phyloP scores from a whole-genome alignment of 192 early-diverging fungal species.

The Backusella macrospora region DNA sequence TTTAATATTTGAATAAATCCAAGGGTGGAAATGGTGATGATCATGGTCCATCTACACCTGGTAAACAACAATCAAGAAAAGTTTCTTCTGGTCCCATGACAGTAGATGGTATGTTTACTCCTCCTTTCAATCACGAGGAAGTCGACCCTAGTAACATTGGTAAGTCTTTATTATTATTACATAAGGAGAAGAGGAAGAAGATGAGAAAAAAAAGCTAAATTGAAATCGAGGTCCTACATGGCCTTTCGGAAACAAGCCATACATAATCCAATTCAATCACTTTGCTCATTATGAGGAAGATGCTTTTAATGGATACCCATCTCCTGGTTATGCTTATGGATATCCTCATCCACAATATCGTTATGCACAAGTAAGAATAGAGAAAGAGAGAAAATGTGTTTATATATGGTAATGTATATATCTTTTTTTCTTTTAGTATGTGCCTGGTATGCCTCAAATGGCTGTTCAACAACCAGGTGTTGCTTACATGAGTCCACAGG shows the following conservation, averaged over 20 bases:
- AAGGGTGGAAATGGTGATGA: slow-evolving; percentile 21
- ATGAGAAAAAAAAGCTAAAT: neutral
- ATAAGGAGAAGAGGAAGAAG: neutral
- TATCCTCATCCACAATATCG: slow-evolving; percentile 42
- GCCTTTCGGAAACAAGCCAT: slow-evolving; percentile 56
- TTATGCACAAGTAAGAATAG: slow-evolving; percentile 43
- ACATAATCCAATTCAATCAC: slow-evolving; percentile 54
- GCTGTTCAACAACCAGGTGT: slow-evolving; percentile 48
- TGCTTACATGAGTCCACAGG: slow-evolving; percentile 51
- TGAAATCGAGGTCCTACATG: slow-evolving; percentile 51
- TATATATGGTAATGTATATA: slow-evolving; percentile 23
- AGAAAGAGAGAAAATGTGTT: slow-evolving; percentile 23
- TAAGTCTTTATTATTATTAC: slow-evolving; percentile 24
- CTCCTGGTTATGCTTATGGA: slow-evolving; percentile 43
- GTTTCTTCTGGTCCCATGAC: slow-evolving; percentile 22
- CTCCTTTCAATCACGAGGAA: slow-evolving; percentile 50
- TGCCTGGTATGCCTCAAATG: slow-evolving; percentile 51
- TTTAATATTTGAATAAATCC: neutral
- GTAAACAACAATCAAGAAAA: neutral
- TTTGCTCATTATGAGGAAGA: slow-evolving; percentile 55
- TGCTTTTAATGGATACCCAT: slow-evolving; percentile 41
- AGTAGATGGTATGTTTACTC: slow-evolving; percentile 40
- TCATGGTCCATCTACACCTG: neutral
- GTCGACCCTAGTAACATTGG: slow-evolving; percentile 43
- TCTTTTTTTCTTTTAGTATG: slow-evolving; percentile 9